Conservation (phyloP, 768 basidiomycete species). For the Galerina marginata region DNA sequence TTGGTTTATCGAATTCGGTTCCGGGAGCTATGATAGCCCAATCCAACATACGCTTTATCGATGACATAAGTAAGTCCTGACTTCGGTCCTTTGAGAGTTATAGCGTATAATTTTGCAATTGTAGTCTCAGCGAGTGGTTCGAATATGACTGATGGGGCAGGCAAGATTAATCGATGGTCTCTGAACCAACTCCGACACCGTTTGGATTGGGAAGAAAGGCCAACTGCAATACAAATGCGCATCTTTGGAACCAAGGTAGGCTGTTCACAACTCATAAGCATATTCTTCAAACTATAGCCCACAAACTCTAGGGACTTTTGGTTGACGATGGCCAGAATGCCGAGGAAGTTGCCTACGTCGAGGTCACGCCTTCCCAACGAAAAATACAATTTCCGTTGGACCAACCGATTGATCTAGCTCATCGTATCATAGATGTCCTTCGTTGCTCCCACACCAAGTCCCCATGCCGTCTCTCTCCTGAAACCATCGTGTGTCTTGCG, state of each 20-base stretch:
- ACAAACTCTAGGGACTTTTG: constrained; percentile 42
- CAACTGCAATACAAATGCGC: constrained; percentile 57
- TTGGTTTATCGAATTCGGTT: constrained; percentile 68
- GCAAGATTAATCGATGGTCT: constrained; percentile 46
- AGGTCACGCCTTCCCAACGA: constrained; percentile 47
- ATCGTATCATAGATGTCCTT: constrained; percentile 58
- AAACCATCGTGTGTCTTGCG: constrained; percentile 65
- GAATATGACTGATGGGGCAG: constrained; percentile 65
- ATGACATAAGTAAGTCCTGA: constrained; percentile 53
- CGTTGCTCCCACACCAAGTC: constrained; percentile 52
- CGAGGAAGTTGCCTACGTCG: constrained; percentile 29
- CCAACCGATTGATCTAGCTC: constrained; percentile 41
- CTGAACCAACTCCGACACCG: constrained; percentile 37
- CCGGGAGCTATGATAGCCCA: constrained; percentile 53
- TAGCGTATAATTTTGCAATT: neutral
- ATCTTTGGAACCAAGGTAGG: constrained; percentile 52
- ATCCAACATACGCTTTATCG: constrained; percentile 40
- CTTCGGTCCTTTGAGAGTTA: neutral
- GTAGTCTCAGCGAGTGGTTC: constrained; percentile 36
- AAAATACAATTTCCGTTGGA: constrained; percentile 48
- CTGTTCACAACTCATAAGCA: neutral
- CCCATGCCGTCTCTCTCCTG: constrained; percentile 55
- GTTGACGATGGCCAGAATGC: constrained; percentile 36
- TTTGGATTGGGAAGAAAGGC: constrained; percentile 42
- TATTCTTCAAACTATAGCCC: neutral